phyloP scores from a whole-genome alignment of 225 moss, liverwort and hornwort species.

The Marchantia polymorpha region DNA sequence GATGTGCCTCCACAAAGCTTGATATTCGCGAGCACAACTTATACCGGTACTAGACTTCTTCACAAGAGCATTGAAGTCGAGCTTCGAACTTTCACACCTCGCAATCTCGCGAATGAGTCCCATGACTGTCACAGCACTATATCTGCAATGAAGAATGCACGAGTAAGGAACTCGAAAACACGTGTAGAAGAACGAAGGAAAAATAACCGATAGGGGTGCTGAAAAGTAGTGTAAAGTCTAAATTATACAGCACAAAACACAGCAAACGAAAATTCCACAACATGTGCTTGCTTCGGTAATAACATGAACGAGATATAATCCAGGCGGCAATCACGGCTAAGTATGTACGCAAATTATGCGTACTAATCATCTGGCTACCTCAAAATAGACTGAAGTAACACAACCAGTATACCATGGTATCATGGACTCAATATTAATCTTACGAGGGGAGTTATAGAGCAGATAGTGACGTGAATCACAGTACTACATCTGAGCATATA shows the following conservation, averaged over 20 bases:
- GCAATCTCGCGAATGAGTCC: constrained; percentile 84
- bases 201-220: neutral
- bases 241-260: too few relatives aligned
- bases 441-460: too few relatives aligned
- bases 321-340: too few relatives aligned
- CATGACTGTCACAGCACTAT: constrained; percentile 71
- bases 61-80: constrained; percentile 66
- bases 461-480: too few relatives aligned
- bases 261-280: too few relatives aligned
- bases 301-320: neutral
- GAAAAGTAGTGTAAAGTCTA: neutral
- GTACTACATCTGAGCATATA: too few relatives aligned
- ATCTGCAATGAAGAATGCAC: constrained; percentile 41
- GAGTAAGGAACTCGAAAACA: neutral
- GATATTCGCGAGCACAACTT: constrained; percentile 72
- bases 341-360: too few relatives aligned
- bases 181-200: neutral
- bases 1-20: constrained; percentile 85
- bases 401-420: too few relatives aligned
- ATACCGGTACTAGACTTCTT: constrained; percentile 66
- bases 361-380: too few relatives aligned
- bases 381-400: too few relatives aligned
- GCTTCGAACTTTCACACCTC: constrained; percentile 59
- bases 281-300: neutral
- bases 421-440: too few relatives aligned